Conservation (phyloP, 75 land plant genomes). For the Selaginella tamariscina region DNA sequence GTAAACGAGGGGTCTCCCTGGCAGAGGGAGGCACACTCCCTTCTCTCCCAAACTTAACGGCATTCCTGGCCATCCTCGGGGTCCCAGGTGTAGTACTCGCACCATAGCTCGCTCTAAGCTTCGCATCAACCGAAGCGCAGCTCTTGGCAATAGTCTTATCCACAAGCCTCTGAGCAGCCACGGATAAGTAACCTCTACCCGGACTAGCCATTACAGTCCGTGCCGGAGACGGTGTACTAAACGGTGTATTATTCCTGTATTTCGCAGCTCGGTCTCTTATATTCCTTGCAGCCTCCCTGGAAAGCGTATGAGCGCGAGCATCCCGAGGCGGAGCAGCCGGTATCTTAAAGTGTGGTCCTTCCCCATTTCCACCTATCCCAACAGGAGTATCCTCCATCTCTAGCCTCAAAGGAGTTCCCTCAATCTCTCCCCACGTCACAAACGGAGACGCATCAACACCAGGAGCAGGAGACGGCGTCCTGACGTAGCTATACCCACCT, state of each 20-base stretch:
- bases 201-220: slow-evolving; percentile 69
- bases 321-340: slow-evolving; percentile 74
- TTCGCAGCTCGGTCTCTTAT: slow-evolving; percentile 67
- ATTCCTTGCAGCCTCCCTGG: slow-evolving; percentile 84
- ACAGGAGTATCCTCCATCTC: slow-evolving; percentile 74
- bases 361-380: slow-evolving; percentile 58
- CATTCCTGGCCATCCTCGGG: slow-evolving; percentile 45
- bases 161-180: slow-evolving; percentile 95
- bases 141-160: slow-evolving; percentile 81
- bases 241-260: slow-evolving; percentile 32
- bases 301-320: slow-evolving; percentile 69
- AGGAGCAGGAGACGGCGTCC: slow-evolving; percentile 88
- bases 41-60: slow-evolving; percentile 53
- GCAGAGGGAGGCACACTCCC: slow-evolving; percentile 33
- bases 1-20: slow-evolving; percentile 18
- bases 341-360: slow-evolving; percentile 87
- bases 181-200: slow-evolving; percentile 47
- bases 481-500: slow-evolving; percentile 75
- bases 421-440: slow-evolving; percentile 98
- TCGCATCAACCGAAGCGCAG: slow-evolving; percentile 63
- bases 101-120: slow-evolving; percentile 83
- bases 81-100: slow-evolving; percentile 52
- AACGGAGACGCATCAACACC: slow-evolving; percentile 95
- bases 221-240: slow-evolving; percentile 49
- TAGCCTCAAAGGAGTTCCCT: slow-evolving; percentile 84